phyloP scores from a whole-genome alignment of 306 rosid species.

The Canavalia ensiformis region DNA sequence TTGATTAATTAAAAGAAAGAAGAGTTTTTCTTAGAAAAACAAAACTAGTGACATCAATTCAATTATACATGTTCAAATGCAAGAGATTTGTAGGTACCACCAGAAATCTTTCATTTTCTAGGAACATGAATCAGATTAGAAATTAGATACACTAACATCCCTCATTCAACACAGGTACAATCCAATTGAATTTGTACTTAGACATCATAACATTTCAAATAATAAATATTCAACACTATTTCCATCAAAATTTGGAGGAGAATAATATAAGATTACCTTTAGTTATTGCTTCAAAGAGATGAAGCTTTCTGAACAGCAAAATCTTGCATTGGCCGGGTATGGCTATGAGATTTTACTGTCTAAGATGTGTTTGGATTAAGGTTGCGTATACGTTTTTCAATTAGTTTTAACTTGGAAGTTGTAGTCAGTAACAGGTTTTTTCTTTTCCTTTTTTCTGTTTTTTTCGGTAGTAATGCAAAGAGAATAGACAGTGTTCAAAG shows the following conservation, averaged over 20 bases:
- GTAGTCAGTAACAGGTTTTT: constrained; percentile 37
- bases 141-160: constrained; percentile 4
- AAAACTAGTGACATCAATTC: constrained; percentile 5
- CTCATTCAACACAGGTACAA: neutral
- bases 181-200: neutral
- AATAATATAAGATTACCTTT: constrained; percentile 43
- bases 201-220: neutral
- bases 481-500: constrained; percentile 50
- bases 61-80: neutral
- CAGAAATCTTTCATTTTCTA: neutral
- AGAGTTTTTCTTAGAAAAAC: neutral
- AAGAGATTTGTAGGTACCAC: neutral
- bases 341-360: constrained; percentile 9
- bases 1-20: neutral
- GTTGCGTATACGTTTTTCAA: neutral
- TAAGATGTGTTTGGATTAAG: neutral
- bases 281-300: constrained; percentile 29
- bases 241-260: neutral
- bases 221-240: neutral
- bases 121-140: neutral
- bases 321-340: neutral
- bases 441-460: neutral
- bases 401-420: constrained; percentile 33
- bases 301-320: constrained; percentile 12
- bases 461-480: constrained; percentile 43